These are phyloP conservation scores for Eimeria sp. DNA, from an alignment of 169 alveolate genomes.

Conservation along the genomic window DNA sequence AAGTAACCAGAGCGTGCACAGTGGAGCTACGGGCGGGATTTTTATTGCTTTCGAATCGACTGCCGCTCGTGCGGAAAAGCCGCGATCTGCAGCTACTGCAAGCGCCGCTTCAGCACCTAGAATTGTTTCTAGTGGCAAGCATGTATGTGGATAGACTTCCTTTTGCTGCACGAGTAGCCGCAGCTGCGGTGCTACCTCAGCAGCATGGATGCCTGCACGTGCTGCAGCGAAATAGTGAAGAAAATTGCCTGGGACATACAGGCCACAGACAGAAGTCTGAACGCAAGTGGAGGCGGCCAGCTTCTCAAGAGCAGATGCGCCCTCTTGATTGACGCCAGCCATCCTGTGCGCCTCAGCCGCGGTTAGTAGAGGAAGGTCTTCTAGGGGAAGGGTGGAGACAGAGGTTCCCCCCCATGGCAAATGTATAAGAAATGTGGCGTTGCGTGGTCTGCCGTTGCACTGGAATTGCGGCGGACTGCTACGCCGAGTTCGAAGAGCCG, in stretches of 20 bases:
- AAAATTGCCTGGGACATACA: slow-evolving; percentile 47
- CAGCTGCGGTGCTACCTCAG: slow-evolving; percentile 60
- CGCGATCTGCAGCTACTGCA: slow-evolving; percentile 10
- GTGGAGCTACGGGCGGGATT: slow-evolving; percentile 6
- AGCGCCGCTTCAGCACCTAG: slow-evolving; percentile 39
- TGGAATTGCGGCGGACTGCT: neutral
- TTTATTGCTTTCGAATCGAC: neutral
- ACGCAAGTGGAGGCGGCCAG: neutral
- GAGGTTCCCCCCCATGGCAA: slow-evolving; percentile 63
- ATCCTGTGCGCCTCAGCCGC: slow-evolving; percentile 23
- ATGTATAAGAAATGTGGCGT: slow-evolving; percentile 22
- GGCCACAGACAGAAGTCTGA: neutral
- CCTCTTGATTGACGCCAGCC: neutral
- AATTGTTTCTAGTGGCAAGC: slow-evolving; percentile 24
- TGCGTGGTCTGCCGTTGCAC: neutral
- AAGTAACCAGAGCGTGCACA: slow-evolving; percentile 68
- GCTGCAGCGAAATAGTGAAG: slow-evolving; percentile 66
- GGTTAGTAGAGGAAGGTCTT: slow-evolving; percentile 58
- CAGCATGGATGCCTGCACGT: slow-evolving; percentile 44
- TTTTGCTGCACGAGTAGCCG: slow-evolving; percentile 61
- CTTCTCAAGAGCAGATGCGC: slow-evolving; percentile 38
- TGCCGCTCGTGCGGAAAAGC: neutral
- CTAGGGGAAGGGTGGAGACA: slow-evolving; percentile 25
- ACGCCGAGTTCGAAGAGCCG: neutral
- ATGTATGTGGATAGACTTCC: slow-evolving; percentile 36